These are phyloP conservation scores for Epithemia pelagica DNA, from an alignment of 108 stramenopile species.

Conservation along the genomic window DNA sequence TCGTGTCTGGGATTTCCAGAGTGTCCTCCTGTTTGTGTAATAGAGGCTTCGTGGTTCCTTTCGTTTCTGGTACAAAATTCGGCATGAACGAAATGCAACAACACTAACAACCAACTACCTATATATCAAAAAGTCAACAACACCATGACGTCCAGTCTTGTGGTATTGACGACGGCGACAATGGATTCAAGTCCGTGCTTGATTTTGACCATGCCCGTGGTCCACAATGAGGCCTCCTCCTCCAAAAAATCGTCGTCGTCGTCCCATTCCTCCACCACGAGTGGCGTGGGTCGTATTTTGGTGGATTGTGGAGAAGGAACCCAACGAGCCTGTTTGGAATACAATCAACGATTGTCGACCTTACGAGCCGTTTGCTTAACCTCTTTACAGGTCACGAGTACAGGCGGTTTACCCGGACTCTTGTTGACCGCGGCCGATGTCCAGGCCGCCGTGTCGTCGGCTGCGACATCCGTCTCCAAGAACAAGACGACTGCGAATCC, in stretches of 20 bases:
- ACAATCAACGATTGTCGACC: constrained; percentile 48
- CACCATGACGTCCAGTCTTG: constrained; percentile 61
- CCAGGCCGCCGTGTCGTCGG: neutral
- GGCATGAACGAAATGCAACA: no score
- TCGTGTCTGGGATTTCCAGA: no score
- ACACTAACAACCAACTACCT: neutral
- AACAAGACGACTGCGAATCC: constrained; percentile 15
- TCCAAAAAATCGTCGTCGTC: constrained; percentile 20
- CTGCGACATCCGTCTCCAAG: neutral
- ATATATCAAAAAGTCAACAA: neutral
- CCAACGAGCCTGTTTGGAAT: constrained; percentile 78
- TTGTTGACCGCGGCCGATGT: constrained; percentile 73
- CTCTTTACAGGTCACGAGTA: constrained; percentile 48
- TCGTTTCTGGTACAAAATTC: no score
- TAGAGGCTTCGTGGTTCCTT: no score
- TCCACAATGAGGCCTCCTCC: no score
- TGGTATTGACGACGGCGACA: constrained; percentile 54
- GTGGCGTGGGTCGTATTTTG: constrained; percentile 20
- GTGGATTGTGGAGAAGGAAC: constrained; percentile 83
- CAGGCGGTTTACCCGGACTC: constrained; percentile 81
- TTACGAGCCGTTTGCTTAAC: constrained; percentile 68
- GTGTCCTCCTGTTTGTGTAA: no score
- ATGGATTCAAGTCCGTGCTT: constrained; percentile 69
- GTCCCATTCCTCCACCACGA: neutral
- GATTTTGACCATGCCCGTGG: constrained; percentile 39